Percentiles rank a stretch among this genome's conserved stretches.
phyloP scores from a whole-genome alignment of 371 early-diverging fungal species.

The Mucor racemosus region DNA sequence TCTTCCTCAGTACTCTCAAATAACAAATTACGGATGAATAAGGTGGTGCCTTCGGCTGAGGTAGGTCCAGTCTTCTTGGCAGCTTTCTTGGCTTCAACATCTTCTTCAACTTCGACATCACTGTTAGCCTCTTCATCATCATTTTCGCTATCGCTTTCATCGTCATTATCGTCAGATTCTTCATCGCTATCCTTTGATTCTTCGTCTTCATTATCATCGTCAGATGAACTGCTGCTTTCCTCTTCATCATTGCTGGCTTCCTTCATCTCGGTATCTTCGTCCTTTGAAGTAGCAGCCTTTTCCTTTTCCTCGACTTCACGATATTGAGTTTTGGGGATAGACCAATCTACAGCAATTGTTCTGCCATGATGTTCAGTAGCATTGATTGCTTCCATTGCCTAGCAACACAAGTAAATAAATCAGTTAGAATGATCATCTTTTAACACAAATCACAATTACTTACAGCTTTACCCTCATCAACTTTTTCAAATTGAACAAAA shows the following conservation, averaged over 20 bases:
- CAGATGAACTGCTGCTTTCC: constrained; percentile 38
- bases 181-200: constrained; percentile 33
- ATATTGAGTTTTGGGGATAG: constrained; percentile 78
- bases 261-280: constrained; percentile 35
- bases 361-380: constrained; percentile 73
- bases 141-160: constrained; percentile 41
- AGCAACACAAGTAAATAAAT: background rate
- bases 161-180: constrained; percentile 40
- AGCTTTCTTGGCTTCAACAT: constrained; percentile 31
- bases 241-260: constrained; percentile 33
- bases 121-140: constrained; percentile 49
- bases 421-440: background rate
- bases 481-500: constrained; percentile 80
- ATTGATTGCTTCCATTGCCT: constrained; percentile 80
- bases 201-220: constrained; percentile 38
- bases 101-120: constrained; percentile 44
- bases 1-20: constrained; percentile 89
- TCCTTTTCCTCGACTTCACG: constrained; percentile 63
- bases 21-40: constrained; percentile 91
- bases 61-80: constrained; percentile 41
- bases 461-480: constrained; percentile 69
- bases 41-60: constrained; percentile 72
- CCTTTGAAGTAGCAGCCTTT: constrained; percentile 6
- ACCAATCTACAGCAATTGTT: constrained; percentile 85
- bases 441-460: background rate